phyloP scores from a whole-genome alignment of 108 stramenopile species.

The Nannochloropsis gaditana region DNA sequence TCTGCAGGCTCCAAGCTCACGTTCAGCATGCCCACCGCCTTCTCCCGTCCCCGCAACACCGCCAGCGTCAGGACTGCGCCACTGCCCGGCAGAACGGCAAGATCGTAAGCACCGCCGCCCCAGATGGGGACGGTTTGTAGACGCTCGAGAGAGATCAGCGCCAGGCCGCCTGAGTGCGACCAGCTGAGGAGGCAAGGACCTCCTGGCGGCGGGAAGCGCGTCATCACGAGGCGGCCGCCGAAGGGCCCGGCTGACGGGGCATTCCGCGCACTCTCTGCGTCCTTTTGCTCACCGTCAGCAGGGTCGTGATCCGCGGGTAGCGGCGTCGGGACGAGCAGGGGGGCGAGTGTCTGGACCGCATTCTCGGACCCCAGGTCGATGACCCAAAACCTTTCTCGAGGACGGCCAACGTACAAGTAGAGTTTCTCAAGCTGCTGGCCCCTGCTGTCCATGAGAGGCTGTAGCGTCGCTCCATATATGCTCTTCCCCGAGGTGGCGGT shows the following conservation, averaged over 20 bases:
- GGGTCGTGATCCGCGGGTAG: not conserved
- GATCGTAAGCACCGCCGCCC: not conserved
- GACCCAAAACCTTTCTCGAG: not conserved
- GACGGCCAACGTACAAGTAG: not conserved
- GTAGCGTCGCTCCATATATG: not conserved
- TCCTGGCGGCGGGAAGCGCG: not conserved
- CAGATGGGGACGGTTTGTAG: not conserved
- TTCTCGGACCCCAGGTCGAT: not conserved
- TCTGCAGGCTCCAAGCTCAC: not conserved
- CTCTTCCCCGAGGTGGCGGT: not conserved
- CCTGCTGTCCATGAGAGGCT: not conserved
- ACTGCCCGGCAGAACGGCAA: not conserved
- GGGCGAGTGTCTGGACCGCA: not conserved
- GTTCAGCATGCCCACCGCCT: not conserved
- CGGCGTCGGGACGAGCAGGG: not conserved
- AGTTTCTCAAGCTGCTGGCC: not conserved
- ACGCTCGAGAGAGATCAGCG: not conserved
- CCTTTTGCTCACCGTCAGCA: not conserved
- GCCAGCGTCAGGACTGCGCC: not conserved
- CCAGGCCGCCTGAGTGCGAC: slow-evolving; percentile 13
- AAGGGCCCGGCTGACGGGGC: not conserved
- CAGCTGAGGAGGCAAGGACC: not conserved
- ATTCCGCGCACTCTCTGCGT: not conserved
- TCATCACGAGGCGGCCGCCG: not conserved
- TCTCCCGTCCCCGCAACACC: not conserved